Evolutionary conservation across 2,329 filamentous ascomycete species (phyloP).

Genomic region (Stemphylium vesicarium): DNA sequence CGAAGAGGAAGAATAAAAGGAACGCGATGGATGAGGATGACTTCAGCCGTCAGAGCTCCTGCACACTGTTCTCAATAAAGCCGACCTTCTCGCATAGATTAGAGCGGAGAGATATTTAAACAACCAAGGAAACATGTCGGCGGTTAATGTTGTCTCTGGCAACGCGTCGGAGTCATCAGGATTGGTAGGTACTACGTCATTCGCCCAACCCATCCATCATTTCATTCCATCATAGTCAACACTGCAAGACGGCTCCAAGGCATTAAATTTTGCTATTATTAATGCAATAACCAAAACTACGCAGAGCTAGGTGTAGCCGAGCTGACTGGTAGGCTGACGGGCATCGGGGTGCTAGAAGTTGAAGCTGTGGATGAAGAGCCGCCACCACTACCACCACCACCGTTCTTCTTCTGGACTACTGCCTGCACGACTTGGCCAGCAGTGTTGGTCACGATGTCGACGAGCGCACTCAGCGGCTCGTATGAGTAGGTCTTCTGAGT

Average conservation of each 20-base stretch:
- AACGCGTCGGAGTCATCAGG: too few relatives aligned
- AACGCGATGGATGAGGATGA: too few relatives aligned
- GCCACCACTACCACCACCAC: constrained; percentile 31
- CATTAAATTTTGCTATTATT: constrained; percentile 19
- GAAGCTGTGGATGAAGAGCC: constrained; percentile 20
- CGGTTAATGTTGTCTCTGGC: too few relatives aligned
- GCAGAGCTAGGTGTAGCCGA: constrained; percentile 26
- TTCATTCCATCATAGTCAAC: background rate
- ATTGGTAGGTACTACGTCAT: too few relatives aligned
- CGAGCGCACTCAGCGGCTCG: constrained; percentile 57
- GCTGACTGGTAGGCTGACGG: constrained; percentile 38
- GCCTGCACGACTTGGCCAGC: constrained; percentile 63
- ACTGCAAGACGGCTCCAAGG: background rate
- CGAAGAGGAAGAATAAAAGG: too few relatives aligned
- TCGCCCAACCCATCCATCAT: too few relatives aligned
- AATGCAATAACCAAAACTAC: constrained; percentile 6
- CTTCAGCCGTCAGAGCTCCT: too few relatives aligned
- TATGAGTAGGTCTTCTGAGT: constrained; percentile 62
- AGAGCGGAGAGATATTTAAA: too few relatives aligned
- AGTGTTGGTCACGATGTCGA: constrained; percentile 63
- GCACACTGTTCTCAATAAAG: too few relatives aligned
- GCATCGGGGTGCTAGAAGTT: constrained; percentile 36
- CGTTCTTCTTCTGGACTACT: constrained; percentile 45
- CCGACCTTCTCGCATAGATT: too few relatives aligned
- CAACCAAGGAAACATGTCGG: too few relatives aligned